These are phyloP conservation scores for Tulasnella sp. DNA, from an alignment of 768 basidiomycete genomes.

Conservation along the genomic window DNA sequence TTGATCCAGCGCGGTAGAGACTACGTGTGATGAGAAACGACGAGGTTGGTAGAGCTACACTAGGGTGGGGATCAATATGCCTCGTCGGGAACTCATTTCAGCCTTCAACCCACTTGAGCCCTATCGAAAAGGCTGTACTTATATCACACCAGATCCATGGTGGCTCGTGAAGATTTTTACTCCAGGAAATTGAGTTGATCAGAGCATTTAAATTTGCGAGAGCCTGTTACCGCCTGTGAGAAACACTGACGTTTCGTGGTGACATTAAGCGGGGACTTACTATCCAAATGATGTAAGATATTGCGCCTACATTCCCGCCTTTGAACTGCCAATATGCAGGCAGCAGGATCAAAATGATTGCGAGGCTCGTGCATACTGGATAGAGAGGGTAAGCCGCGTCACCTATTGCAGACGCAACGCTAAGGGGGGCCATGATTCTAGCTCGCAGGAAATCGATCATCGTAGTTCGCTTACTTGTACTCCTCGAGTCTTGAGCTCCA, in stretches of 20 bases:
- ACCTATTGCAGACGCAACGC: no score
- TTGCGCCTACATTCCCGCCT: neutral
- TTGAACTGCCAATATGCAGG: constrained; percentile 4
- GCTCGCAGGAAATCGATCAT: no score
- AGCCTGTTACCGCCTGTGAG: constrained; percentile 13
- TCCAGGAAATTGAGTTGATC: constrained; percentile 53
- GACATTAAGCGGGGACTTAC: neutral
- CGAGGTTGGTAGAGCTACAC: constrained; percentile 46
- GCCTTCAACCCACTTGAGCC: constrained; percentile 25
- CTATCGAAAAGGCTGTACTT: constrained; percentile 44
- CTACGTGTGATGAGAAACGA: constrained; percentile 44
- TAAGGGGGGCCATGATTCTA: no score
- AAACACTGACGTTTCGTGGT: neutral
- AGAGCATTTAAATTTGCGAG: constrained; percentile 39
- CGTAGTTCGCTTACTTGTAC: no score
- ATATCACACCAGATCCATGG: constrained; percentile 69
- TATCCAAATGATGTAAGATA: neutral
- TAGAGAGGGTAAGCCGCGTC: no score
- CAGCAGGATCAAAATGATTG: no score
- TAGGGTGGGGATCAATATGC: constrained; percentile 6
- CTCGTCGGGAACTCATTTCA: no score
- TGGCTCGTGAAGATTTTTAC: constrained; percentile 33
- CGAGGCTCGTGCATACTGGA: no score
- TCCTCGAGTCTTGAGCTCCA: no score
- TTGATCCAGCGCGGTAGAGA: constrained; percentile 43